Percentiles rank a stretch among this genome's conserved stretches.
Evolutionary conservation across 1,284 basidiomycete species (phyloP).

Genomic region (Microbotryum silenes-acaulis): DNA sequence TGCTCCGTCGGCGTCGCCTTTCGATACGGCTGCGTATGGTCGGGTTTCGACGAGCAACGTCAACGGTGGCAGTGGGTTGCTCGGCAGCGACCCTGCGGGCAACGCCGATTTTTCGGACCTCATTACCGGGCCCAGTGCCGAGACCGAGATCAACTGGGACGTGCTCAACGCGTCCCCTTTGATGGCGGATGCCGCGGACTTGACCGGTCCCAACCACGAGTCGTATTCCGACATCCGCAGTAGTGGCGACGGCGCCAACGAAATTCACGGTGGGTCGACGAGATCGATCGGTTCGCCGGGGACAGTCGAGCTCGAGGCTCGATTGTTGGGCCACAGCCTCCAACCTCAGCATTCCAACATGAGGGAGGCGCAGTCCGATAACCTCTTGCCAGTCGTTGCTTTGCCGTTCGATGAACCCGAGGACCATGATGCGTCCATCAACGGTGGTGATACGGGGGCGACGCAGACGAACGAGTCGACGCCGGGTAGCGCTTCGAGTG

Average conservation of each 20-base stretch:
- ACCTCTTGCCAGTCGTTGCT: not conserved
- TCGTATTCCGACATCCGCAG: constrained; percentile 5
- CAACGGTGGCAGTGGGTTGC: not conserved
- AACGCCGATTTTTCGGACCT: constrained; percentile 24
- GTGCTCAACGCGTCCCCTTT: constrained; percentile 13
- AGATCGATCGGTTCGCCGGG: constrained; percentile 6
- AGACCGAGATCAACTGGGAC: constrained; percentile 26
- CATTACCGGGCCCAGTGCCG: constrained; percentile 13
- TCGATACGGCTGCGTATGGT: constrained; percentile 4
- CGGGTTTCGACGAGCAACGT: not conserved
- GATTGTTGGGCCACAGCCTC: not conserved
- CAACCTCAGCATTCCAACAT: constrained; percentile 4
- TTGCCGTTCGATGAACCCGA: not conserved
- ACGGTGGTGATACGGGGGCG: not conserved
- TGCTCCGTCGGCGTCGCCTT: not conserved
- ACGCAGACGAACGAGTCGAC: not conserved
- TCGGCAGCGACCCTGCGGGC: not conserved
- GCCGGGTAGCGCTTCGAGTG: not conserved
- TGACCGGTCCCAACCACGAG: constrained; percentile 16
- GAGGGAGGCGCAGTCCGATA: not conserved
- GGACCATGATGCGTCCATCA: not conserved
- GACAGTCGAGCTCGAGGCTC: constrained; percentile 1
- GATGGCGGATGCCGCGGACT: constrained; percentile 4
- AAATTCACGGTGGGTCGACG: constrained; percentile 7
- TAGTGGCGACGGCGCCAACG: constrained; percentile 3